These are phyloP conservation scores for Fusarium devonianum DNA, from an alignment of 2,329 filamentous ascomycete genomes.

Conservation along the genomic window DNA sequence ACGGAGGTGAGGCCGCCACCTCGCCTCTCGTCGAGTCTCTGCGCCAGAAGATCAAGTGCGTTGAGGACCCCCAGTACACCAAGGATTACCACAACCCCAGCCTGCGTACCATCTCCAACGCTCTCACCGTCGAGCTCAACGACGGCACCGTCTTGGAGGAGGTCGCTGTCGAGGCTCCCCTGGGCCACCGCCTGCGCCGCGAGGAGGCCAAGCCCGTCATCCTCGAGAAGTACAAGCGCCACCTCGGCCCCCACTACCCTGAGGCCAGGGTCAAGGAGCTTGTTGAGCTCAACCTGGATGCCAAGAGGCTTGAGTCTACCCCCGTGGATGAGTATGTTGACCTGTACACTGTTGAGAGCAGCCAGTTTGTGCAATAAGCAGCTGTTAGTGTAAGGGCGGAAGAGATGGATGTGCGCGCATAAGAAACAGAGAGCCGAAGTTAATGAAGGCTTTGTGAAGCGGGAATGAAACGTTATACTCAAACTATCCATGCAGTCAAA, in stretches of 20 bases:
- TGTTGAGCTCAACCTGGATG: conserved; percentile 78
- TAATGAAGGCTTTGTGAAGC: conserved; percentile 22
- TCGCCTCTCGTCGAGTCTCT: conserved; percentile 90
- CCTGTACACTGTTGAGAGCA: conserved; percentile 72
- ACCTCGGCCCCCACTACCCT: conserved; percentile 83
- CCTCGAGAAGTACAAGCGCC: conserved; percentile 92
- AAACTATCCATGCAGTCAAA: conserved; percentile 8
- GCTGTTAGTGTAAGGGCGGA: background rate
- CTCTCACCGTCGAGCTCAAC: conserved; percentile 91
- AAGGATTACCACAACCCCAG: conserved; percentile 92
- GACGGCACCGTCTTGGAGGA: conserved; percentile 92
- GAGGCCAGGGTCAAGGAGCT: conserved; percentile 81
- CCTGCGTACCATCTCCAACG: conserved; percentile 97
- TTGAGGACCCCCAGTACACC: conserved; percentile 95
- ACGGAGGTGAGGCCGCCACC: conserved; percentile 90
- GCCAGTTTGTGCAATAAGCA: conserved; percentile 58
- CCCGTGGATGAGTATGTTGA: conserved; percentile 94
- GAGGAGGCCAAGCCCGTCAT: conserved; percentile 99
- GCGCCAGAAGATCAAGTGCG: conserved; percentile 91
- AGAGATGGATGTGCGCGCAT: conserved; percentile 14
- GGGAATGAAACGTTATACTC: conserved; percentile 12
- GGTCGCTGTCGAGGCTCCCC: conserved; percentile 89
- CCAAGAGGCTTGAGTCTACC: conserved; percentile 77
- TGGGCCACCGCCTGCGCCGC: conserved; percentile 88
- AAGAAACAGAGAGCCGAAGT: conserved; percentile 18